Evolutionary conservation across 495 filamentous ascomycete species (phyloP).

Genomic region (Tuber aestivum): DNA sequence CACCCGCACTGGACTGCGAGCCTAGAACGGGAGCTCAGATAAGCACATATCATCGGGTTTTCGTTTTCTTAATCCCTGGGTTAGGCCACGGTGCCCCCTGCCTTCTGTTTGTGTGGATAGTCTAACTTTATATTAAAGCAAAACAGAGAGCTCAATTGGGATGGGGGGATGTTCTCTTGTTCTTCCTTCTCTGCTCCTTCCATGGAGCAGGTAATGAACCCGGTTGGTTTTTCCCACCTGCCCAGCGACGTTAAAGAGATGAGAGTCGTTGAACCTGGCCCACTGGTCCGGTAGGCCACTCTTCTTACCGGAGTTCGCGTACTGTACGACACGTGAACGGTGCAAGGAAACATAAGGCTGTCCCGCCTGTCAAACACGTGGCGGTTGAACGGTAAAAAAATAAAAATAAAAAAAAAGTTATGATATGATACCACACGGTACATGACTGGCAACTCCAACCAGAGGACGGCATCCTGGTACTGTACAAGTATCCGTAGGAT

Average conservation of each 20-base stretch:
- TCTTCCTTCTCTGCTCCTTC: background rate
- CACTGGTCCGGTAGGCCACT: background rate
- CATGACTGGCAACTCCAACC: background rate
- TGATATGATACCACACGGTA: too few species aligned
- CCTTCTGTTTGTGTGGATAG: background rate
- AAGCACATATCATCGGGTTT: background rate
- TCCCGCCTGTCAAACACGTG: conserved; percentile 2
- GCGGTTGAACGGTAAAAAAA: background rate
- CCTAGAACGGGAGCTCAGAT: background rate
- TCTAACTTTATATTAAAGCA: background rate
- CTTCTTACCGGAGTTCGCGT: background rate
- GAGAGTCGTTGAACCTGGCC: background rate
- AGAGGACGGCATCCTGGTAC: background rate
- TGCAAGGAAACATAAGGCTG: background rate
- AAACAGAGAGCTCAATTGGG: background rate
- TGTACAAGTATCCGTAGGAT: background rate
- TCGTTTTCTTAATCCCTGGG: background rate
- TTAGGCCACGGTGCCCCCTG: background rate
- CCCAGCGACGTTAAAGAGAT: background rate
- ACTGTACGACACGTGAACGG: background rate
- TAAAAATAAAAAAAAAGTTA: too few species aligned
- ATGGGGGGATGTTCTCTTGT: background rate
- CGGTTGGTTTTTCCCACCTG: background rate
- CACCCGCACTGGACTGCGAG: background rate
- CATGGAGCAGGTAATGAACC: background rate